phyloP scores from a whole-genome alignment of 192 early-diverging fungal genomes.

The Irineochytrium annulatum region DNA sequence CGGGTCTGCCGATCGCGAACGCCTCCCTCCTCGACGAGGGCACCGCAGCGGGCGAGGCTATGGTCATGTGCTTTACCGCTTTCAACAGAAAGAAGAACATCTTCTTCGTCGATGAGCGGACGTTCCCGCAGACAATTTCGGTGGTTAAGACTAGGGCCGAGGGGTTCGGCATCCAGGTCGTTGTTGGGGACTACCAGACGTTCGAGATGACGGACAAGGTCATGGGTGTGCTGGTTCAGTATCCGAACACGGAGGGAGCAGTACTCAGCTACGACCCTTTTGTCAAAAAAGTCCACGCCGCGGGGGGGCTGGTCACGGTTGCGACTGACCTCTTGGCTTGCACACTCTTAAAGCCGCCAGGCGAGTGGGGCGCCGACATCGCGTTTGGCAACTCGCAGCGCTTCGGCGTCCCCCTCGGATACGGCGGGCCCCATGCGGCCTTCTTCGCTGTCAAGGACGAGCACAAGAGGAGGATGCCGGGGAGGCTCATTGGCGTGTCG shows the following conservation, averaged over 20 bases:
- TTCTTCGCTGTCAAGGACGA: slow-evolving; percentile 93
- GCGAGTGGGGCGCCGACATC: slow-evolving; percentile 97
- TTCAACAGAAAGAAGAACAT: slow-evolving; percentile 75
- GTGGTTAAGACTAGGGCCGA: slow-evolving; percentile 91
- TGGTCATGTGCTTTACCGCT: slow-evolving; percentile 78
- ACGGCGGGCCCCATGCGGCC: slow-evolving; percentile 98
- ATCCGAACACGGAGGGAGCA: slow-evolving; percentile 86
- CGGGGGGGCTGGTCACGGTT: slow-evolving; percentile 81
- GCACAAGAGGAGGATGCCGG: slow-evolving; percentile 94
- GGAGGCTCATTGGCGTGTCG: slow-evolving; percentile 92
- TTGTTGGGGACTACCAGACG: slow-evolving; percentile 75
- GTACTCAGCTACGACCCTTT: slow-evolving; percentile 81
- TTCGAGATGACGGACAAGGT: slow-evolving; percentile 82
- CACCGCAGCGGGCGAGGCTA: slow-evolving; percentile 96
- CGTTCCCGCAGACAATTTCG: slow-evolving; percentile 94
- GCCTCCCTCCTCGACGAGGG: slow-evolving; percentile 99
- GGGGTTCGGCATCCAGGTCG: slow-evolving; percentile 87
- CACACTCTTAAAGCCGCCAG: slow-evolving; percentile 86
- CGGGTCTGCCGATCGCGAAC: slow-evolving; percentile 94
- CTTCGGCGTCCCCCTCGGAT: slow-evolving; percentile 98
- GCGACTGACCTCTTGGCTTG: slow-evolving; percentile 93
- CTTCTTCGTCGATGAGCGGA: slow-evolving; percentile 90
- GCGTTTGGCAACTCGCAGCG: slow-evolving; percentile 96
- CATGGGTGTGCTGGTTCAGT: slow-evolving; percentile 90
- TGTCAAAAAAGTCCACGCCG: slow-evolving; percentile 71